A percentile compares a stretch with the other conserved stretches of the same genome.
phyloP scores from a whole-genome alignment of 164 flowering plant species.

The Liquidambar formosana region DNA sequence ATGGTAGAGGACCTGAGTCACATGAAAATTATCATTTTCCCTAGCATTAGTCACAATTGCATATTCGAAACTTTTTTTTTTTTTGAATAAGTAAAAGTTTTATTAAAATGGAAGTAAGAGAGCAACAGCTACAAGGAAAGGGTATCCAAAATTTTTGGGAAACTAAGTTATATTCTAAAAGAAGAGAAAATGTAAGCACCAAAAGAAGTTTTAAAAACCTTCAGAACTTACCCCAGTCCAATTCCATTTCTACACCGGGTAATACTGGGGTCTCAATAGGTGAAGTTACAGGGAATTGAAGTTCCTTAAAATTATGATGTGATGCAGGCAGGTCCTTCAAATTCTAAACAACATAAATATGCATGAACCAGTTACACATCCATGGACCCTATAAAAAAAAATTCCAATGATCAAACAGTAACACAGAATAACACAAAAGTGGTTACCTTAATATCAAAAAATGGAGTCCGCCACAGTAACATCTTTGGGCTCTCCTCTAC shows the following conservation, averaged over 20 bases:
- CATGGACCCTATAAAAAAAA: neutral
- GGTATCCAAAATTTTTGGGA: no score
- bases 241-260: constrained; percentile 30
- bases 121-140: no score
- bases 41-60: constrained; percentile 1
- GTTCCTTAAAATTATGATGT: constrained; percentile 50
- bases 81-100: no score
- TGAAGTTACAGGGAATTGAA: constrained; percentile 35
- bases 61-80: constrained; percentile 1
- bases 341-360: constrained; percentile 30
- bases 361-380: constrained; percentile 3
- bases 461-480: constrained; percentile 62
- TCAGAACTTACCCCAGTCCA: constrained; percentile 61
- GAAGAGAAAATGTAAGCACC: neutral
- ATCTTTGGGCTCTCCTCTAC: constrained; percentile 33
- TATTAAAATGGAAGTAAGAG: no score
- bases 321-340: constrained; percentile 59
- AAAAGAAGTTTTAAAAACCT: neutral
- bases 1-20: constrained; percentile 61
- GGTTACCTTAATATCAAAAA: constrained; percentile 63
- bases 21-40: constrained; percentile 11
- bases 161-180: no score
- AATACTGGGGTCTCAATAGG: constrained; percentile 45
- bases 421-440: constrained; percentile 5
- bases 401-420: neutral